A percentile compares a stretch with the other conserved stretches of the same genome.
Conservation (phyloP, 1,139 yeast species). For the Nakaseomyces uthaithaninus region DNA sequence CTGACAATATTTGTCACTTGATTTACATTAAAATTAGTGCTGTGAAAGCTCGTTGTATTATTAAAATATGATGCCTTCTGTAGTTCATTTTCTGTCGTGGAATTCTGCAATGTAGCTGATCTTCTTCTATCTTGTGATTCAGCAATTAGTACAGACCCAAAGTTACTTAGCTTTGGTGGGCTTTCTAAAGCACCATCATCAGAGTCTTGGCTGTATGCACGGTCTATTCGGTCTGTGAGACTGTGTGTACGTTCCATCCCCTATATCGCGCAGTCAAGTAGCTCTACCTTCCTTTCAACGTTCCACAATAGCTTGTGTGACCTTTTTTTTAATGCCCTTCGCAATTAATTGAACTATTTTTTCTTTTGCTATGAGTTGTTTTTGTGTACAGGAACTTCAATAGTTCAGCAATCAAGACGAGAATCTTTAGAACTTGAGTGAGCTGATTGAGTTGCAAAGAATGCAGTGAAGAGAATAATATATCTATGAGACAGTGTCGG, state of each 20-base stretch:
- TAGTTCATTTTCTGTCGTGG: not conserved
- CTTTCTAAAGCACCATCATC: slow-evolving; percentile 27
- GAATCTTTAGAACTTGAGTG: too few species aligned
- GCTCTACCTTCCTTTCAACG: too few species aligned
- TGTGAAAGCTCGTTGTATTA: not conserved
- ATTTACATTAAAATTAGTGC: not conserved
- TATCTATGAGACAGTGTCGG: too few species aligned
- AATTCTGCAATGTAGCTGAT: not conserved
- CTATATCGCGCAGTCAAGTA: too few species aligned
- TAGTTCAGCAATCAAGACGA: too few species aligned
- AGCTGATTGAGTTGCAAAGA: too few species aligned
- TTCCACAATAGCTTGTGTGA: too few species aligned
- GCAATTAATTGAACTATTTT: too few species aligned
- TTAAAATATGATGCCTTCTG: not conserved
- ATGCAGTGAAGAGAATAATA: too few species aligned
- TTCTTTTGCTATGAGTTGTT: too few species aligned
- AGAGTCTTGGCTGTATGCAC: slow-evolving; percentile 10
- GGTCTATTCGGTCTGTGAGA: not conserved
- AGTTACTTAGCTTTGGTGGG: slow-evolving; percentile 28
- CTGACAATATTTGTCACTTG: slow-evolving; percentile 8
- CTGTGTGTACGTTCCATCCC: slow-evolving; percentile 2
- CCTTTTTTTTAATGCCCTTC: too few species aligned
- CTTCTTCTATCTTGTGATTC: slow-evolving; percentile 12
- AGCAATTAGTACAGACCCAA: slow-evolving; percentile 27
- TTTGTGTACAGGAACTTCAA: too few species aligned